Evolutionary conservation across 2,329 filamentous ascomycete genomes (phyloP).

Genomic region (Pseudohalonectria lignicola): DNA sequence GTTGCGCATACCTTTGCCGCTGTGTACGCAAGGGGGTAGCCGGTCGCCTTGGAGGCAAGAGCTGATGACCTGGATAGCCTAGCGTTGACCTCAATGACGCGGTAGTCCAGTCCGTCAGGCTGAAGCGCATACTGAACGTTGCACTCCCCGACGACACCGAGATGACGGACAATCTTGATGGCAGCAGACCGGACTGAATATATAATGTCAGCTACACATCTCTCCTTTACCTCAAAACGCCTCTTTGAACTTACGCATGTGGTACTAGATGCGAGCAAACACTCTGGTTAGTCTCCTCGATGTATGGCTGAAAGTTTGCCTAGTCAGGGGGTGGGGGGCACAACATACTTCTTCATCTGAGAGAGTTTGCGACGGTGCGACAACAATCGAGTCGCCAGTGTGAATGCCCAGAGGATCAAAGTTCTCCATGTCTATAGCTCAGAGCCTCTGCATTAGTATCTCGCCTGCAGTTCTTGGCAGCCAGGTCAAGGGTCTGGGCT

Average conservation of each 20-base stretch:
- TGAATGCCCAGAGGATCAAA: constrained; percentile 97
- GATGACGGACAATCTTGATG: constrained; percentile 91
- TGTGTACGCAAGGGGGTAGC: constrained; percentile 92
- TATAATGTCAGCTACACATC: background rate
- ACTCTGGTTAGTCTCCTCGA: background rate
- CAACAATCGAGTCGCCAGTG: constrained; percentile 95
- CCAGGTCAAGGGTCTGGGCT: no score
- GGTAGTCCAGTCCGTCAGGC: constrained; percentile 90
- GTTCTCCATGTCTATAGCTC: constrained; percentile 74
- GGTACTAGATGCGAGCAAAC: constrained; percentile 42
- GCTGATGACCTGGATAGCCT: constrained; percentile 92
- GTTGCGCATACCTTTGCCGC: constrained; percentile 62
- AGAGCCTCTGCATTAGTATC: background rate
- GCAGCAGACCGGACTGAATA: constrained; percentile 70
- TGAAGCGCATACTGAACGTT: constrained; percentile 98
- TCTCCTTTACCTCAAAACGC: no score
- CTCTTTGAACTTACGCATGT: constrained; percentile 50
- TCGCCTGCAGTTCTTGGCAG: background rate
- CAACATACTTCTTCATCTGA: constrained; percentile 66
- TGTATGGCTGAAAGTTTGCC: no score
- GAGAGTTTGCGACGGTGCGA: constrained; percentile 91
- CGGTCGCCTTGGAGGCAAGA: constrained; percentile 91
- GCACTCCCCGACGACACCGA: constrained; percentile 96
- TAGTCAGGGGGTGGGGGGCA: no score
- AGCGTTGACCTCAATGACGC: constrained; percentile 98